Base-by-base conservation (phyloP, 805 yeast species). In the Hanseniaspora thailandica region DNA sequence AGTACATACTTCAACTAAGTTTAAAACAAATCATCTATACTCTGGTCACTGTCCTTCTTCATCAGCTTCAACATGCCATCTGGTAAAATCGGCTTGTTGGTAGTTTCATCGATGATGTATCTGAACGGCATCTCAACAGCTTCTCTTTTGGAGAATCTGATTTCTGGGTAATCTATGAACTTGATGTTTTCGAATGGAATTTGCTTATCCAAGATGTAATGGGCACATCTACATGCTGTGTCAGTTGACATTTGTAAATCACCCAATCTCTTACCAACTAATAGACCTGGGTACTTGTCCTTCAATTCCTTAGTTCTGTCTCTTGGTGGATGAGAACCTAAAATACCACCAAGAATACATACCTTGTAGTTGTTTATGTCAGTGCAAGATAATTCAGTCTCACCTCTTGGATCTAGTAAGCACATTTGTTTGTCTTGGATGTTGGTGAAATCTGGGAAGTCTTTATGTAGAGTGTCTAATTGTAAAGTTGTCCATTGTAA, bases 51-150 rank as follows among this genome's bases (percentile, higher is more conserved):
- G 62, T 90, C 98, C 58, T 77, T 77, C 63, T 82, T 81, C 62
- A 90, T 90, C 64, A 90, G 74, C 31, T 82, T 82, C 54, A 86
- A 70, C 97, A 90, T 90, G 0, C 97, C 97, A 54, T 77, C 76
- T 0, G 98, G 98, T 62, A 90, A 72, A 10, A 93, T 84, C 1
- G 98, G 97, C 56, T 77, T 75, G 3, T 78, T 79, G 1, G 74
- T 60, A 12, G 57, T 47, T 0, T 62, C 65, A 60, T 84, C 85
- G 55, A 81, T 68, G 17, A 90, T 83, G 62, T 90, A 90, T 63
- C 98, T 76, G 71, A 90, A 90, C 2, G 98, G 98, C 98, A 90
- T 90, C 64, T 90, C 97, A 0, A 96, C 88, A 3, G 95, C 85
- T 67, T 93, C 98, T 62, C 85, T 79, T 65, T 82, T 83, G 67